phyloP scores from a whole-genome alignment of 495 filamentous ascomycete species.

The Lindgomyces ingoldianus region DNA sequence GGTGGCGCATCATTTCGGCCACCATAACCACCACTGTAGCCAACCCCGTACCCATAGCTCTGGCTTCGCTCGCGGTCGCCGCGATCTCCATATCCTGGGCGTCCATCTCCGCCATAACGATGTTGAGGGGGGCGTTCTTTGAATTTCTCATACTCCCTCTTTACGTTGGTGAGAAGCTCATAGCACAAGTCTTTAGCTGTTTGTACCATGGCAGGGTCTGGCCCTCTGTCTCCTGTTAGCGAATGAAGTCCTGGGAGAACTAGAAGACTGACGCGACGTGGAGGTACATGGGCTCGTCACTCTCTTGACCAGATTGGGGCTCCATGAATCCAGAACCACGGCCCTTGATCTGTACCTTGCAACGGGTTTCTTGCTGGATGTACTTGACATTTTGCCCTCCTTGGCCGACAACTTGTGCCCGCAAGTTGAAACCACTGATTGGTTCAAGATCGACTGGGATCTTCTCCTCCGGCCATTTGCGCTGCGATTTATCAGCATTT shows the following conservation, averaged over 20 bases:
- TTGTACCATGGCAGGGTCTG: slow-evolving; percentile 82
- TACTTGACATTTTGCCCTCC: slow-evolving; percentile 95
- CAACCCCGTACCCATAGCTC: slow-evolving; percentile 35
- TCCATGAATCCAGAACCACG: slow-evolving; percentile 96
- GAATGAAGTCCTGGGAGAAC: neutral
- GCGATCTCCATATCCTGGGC: slow-evolving; percentile 30
- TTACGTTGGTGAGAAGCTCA: slow-evolving; percentile 80
- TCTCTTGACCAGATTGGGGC: slow-evolving; percentile 76
- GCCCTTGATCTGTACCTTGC: slow-evolving; percentile 96
- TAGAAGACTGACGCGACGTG: slow-evolving; percentile 77
- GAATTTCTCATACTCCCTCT: slow-evolving; percentile 81
- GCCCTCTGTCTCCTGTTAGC: slow-evolving; percentile 67
- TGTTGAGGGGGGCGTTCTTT: slow-evolving; percentile 71
- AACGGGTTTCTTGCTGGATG: slow-evolving; percentile 90
- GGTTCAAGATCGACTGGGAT: slow-evolving; percentile 89
- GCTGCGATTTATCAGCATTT: slow-evolving; percentile 55
- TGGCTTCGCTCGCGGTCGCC: slow-evolving; percentile 37
- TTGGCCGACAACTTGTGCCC: slow-evolving; percentile 92
- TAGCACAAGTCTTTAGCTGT: slow-evolving; percentile 84
- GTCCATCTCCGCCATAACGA: slow-evolving; percentile 39
- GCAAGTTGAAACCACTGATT: slow-evolving; percentile 91
- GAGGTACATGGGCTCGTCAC: slow-evolving; percentile 92
- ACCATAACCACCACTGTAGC: slow-evolving; percentile 7
- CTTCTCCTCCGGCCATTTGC: slow-evolving; percentile 97
- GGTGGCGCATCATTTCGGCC: slow-evolving; percentile 6